Base-by-base conservation (phyloP, 768 basidiomycete species). In the Glaciozyma antarctica region DNA sequence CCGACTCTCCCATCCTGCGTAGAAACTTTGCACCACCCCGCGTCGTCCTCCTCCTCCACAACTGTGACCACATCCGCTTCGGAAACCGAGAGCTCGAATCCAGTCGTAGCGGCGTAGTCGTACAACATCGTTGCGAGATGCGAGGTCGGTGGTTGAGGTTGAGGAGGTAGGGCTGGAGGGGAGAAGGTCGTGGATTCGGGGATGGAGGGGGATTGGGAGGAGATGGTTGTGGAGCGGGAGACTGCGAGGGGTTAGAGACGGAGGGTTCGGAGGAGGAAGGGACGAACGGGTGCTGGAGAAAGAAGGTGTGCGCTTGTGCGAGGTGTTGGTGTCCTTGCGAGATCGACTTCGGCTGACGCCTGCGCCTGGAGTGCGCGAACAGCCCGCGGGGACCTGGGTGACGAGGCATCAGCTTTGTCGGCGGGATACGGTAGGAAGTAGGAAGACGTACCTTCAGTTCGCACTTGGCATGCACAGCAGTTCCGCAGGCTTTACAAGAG, bases 301-400 rank as follows among this genome's bases (percentile, higher is more conserved):
- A 9, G 32, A 32, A 9, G 32, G 32, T 9, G 38, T 41, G 5
- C 52, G 10, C 10, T 15, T 41, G 7, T 30, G 9, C 0, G 51
- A 32, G 8, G 43, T 19, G 6, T 26, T 7, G 21, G 12, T n/a
- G 1, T 17, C 22, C 26, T 34, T n/a, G 43, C 58, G 59, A 2
- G 57, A 51, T 24, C 61, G 58, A 34, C 22, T 21, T 0, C 65
- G 45, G 6, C 56, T 53, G 45, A 70, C 58, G 5, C 63, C 60
- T 0, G 61, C 57, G 16, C 57, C 65, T 0, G 60, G 52, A n/a
- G 56, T 24, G 0, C 58, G 48, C 0, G 47, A 26, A 16, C 65
- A 70, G 1, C 69, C 65, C 1, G 66, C 63, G 1, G 69, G 66
- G 2, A 66, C 69, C 68, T 69, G 61, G 38, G 12, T 34, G 3